These are phyloP conservation scores for Triadica sebifera DNA, from an alignment of 345 rosid species.

Conservation along the genomic window DNA sequence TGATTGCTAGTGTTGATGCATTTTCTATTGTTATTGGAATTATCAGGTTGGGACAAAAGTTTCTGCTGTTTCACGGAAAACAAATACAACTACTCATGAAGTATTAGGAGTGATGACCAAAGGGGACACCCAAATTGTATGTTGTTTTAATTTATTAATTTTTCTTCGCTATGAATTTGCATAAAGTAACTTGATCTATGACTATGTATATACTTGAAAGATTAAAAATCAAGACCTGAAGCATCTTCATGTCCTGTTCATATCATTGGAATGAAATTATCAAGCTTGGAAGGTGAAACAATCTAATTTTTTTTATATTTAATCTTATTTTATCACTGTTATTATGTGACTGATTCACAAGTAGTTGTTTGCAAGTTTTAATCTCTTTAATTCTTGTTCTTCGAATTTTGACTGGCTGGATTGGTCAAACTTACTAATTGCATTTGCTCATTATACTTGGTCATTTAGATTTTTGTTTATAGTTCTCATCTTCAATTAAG, in stretches of 20 bases:
- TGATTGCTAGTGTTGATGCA: neutral
- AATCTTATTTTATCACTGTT: neutral
- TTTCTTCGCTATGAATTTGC: neutral
- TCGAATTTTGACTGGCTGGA: conserved; percentile 1
- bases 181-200: neutral
- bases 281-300: neutral
- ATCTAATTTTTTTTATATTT: neutral
- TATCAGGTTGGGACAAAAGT: conserved; percentile 85
- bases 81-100: conserved; percentile 95
- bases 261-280: neutral
- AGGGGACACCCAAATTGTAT: conserved; percentile 78
- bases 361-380: neutral
- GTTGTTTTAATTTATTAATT: conserved; percentile 3
- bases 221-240: neutral
- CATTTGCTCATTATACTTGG: neutral
- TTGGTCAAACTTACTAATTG: neutral
- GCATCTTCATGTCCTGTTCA: neutral
- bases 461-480: neutral
- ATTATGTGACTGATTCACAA: neutral
- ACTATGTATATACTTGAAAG: neutral
- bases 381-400: neutral
- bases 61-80: conserved; percentile 92
- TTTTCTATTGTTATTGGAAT: conserved; percentile 8
- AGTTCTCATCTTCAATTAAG: neutral
- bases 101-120: conserved; percentile 83